Evolutionary conservation across 2,329 filamentous ascomycete genomes (phyloP).

Genomic region (Fusarium nodosum): DNA sequence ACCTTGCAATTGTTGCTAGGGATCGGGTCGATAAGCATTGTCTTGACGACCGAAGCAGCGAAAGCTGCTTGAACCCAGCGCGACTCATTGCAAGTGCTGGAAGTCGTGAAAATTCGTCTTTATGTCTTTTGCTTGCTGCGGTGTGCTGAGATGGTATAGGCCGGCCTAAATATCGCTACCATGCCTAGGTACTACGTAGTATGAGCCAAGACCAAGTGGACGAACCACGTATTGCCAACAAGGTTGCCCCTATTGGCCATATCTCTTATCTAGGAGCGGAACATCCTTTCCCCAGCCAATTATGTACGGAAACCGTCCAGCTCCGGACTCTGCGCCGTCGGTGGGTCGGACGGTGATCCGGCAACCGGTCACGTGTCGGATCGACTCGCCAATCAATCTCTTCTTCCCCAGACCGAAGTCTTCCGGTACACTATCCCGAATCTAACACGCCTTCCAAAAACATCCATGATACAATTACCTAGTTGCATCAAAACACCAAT

Average conservation of each 20-base stretch:
- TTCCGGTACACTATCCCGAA: slow-evolving; percentile 28
- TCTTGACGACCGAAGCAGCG: slow-evolving; percentile 36
- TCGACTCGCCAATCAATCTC: slow-evolving; percentile 6
- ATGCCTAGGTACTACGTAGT: too few relatives aligned
- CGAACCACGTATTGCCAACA: slow-evolving; percentile 32
- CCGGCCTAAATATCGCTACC: slow-evolving; percentile 14
- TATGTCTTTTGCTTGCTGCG: slow-evolving; percentile 16
- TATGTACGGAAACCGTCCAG: fast-evolving
- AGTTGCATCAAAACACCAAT: slow-evolving; percentile 27
- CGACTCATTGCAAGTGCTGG: slow-evolving; percentile 27
- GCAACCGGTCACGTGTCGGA: slow-evolving; percentile 40
- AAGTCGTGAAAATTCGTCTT: background rate
- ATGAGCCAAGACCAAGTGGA: slow-evolving; percentile 21
- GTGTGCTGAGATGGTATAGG: background rate
- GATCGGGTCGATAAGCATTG: slow-evolving; percentile 35
- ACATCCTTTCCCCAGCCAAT: slow-evolving; percentile 32
- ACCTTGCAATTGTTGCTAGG: slow-evolving; percentile 25
- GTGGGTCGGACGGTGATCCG: slow-evolving; percentile 31
- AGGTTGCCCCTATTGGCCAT: slow-evolving; percentile 23
- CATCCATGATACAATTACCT: slow-evolving; percentile 24
- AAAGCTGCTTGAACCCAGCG: slow-evolving; percentile 38
- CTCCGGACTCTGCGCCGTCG: slow-evolving; percentile 26
- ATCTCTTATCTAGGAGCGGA: slow-evolving; percentile 30
- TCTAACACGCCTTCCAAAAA: slow-evolving; percentile 34
- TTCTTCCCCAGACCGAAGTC: slow-evolving; percentile 27